phyloP scores from a whole-genome alignment of 2,329 filamentous ascomycete genomes.

The Colletotrichum sp. region DNA sequence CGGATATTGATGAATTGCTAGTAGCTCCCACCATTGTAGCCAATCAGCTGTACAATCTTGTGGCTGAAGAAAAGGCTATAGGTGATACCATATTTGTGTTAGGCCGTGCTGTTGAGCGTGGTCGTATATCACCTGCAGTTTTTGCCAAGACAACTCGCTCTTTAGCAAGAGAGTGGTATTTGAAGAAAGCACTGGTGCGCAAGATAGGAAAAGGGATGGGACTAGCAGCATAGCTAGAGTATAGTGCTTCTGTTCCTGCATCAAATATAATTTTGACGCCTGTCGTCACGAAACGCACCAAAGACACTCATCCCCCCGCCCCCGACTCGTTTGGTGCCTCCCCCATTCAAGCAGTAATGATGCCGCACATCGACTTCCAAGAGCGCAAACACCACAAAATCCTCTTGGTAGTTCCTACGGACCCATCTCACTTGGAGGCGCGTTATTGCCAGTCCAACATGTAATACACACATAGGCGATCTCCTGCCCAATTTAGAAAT shows the following conservation, averaged over 20 bases:
- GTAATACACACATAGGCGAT: background rate
- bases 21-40: constrained; percentile 94
- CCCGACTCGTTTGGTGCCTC: background rate
- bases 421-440: background rate
- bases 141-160: constrained; percentile 81
- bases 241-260: background rate
- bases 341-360: background rate
- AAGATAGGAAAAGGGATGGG: constrained; percentile 83
- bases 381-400: background rate
- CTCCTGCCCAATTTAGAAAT: background rate
- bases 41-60: constrained; percentile 87
- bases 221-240: constrained; percentile 37
- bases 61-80: constrained; percentile 86
- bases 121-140: constrained; percentile 71
- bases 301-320: background rate
- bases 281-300: background rate
- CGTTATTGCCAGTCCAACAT: background rate
- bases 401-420: background rate
- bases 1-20: constrained; percentile 86
- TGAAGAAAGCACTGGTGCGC: constrained; percentile 80
- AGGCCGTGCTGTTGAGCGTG: constrained; percentile 74
- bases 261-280: background rate
- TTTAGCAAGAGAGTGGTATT: constrained; percentile 79
- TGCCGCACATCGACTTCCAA: background rate
- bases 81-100: constrained; percentile 87